Conservation (phyloP, 2,329 filamentous ascomycete genomes). For the Sclerotinia sclerotiorum region DNA sequence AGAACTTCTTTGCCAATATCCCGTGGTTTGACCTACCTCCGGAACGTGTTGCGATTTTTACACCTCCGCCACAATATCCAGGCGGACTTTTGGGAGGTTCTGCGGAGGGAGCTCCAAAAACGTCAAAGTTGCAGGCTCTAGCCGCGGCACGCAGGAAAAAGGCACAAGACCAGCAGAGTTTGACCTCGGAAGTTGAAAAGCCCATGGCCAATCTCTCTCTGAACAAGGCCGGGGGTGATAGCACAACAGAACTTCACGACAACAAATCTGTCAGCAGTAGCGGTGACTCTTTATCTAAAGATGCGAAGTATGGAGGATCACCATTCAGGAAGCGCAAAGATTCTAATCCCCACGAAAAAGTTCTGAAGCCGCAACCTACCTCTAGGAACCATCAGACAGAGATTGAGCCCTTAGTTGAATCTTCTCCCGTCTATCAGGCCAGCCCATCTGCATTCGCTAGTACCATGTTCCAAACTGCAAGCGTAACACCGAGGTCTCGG, state of each 20-base stretch:
- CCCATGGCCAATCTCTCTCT: constrained; percentile 34
- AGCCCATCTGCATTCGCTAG: constrained; percentile 44
- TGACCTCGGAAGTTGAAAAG: constrained; percentile 31
- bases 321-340: constrained; percentile 40
- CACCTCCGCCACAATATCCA: constrained; percentile 57
- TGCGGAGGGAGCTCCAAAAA: constrained; percentile 61
- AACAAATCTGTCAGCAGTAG: background rate
- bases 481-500: constrained; percentile 25
- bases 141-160: constrained; percentile 86
- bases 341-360: constrained; percentile 39
- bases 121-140: constrained; percentile 88
- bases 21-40: constrained; percentile 78
- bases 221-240: constrained; percentile 3
- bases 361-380: constrained; percentile 26
- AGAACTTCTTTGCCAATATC: constrained; percentile 75
- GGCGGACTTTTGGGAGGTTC: constrained; percentile 78
- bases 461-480: constrained; percentile 46
- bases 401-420: constrained; percentile 21
- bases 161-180: constrained; percentile 58
- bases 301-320: constrained; percentile 32
- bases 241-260: background rate
- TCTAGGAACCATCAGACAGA: constrained; percentile 13
- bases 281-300: constrained; percentile 10
- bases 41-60: constrained; percentile 63
- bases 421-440: constrained; percentile 34